A percentile compares a stretch with the other conserved stretches of the same genome.
Conservation (phyloP, 495 filamentous ascomycete species). For the Polyplosphaeria fusca region DNA sequence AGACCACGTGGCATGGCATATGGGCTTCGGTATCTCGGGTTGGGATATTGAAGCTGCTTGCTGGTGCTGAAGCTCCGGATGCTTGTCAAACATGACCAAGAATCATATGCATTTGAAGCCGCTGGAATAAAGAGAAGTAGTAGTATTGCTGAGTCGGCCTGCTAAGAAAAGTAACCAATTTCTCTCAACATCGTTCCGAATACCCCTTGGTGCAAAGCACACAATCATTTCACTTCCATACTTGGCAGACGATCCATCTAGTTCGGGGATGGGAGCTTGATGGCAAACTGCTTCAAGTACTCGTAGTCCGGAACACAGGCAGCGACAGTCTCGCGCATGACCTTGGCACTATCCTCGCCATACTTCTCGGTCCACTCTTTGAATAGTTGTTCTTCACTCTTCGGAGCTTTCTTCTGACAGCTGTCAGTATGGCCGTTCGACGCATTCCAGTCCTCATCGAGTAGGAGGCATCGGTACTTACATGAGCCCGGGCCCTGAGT, state of each 20-base stretch:
- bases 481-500: conserved; percentile 66
- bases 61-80: too few species aligned
- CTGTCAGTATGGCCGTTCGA: not conserved
- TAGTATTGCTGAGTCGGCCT: too few species aligned
- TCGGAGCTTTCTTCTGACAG: conserved; percentile 52
- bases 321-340: conserved; percentile 74
- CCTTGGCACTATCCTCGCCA: conserved; percentile 68
- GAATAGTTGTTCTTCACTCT: conserved; percentile 69
- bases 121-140: too few species aligned
- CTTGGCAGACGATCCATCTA: conserved; percentile 6
- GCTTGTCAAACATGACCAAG: too few species aligned
- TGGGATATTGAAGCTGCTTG: too few species aligned
- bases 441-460: not conserved
- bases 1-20: too few species aligned
- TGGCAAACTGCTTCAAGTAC: conserved; percentile 84
- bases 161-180: too few species aligned
- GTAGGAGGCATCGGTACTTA: conserved; percentile 48
- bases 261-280: conserved; percentile 52
- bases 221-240: too few species aligned
- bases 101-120: too few species aligned
- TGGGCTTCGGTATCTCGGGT: too few species aligned
- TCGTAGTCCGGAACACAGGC: conserved; percentile 82
- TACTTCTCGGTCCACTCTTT: conserved; percentile 78
- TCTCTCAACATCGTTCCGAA: too few species aligned
- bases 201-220: too few species aligned